phyloP scores from a whole-genome alignment of 345 rosid species.

The Laguncularia racemosa region DNA sequence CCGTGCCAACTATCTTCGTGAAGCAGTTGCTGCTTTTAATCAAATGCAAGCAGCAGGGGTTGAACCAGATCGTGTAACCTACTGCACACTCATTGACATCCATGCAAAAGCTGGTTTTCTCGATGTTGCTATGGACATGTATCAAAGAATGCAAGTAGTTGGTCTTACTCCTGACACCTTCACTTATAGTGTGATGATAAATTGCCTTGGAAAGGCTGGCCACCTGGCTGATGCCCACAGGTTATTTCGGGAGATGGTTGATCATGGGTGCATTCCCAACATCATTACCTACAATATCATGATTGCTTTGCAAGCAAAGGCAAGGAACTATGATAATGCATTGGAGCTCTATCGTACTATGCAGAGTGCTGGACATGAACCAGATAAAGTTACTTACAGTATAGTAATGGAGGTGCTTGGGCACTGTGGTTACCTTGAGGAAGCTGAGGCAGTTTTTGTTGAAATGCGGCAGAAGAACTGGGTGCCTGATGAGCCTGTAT shows the following conservation, averaged over 20 bases:
- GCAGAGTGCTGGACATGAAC: conserved; percentile 76
- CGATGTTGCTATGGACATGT: conserved; percentile 82
- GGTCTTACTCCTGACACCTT: conserved; percentile 92
- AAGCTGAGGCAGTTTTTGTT: conserved; percentile 69
- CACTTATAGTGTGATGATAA: conserved; percentile 86
- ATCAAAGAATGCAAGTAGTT: conserved; percentile 67
- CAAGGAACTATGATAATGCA: conserved; percentile 74
- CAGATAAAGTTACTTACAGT: conserved; percentile 89
- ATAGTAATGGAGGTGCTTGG: conserved; percentile 97
- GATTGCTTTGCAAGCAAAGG: conserved; percentile 90
- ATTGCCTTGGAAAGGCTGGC: conserved; percentile 96
- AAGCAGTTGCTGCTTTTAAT: conserved; percentile 64
- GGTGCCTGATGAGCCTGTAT: conserved; percentile 94
- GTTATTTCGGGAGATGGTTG: conserved; percentile 80
- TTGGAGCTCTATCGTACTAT: conserved; percentile 69
- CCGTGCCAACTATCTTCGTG: conserved; percentile 75
- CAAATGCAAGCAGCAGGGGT: conserved; percentile 73
- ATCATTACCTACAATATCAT: conserved; percentile 79
- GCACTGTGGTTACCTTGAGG: conserved; percentile 80
- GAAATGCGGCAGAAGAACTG: conserved; percentile 77
- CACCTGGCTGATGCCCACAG: conserved; percentile 68
- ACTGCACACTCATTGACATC: conserved; percentile 83
- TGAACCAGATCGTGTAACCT: conserved; percentile 88
- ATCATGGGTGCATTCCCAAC: conserved; percentile 79
- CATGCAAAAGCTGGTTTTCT: conserved; percentile 96